Conservation (phyloP, 768 basidiomycete genomes). For the Mycena filopes region DNA sequence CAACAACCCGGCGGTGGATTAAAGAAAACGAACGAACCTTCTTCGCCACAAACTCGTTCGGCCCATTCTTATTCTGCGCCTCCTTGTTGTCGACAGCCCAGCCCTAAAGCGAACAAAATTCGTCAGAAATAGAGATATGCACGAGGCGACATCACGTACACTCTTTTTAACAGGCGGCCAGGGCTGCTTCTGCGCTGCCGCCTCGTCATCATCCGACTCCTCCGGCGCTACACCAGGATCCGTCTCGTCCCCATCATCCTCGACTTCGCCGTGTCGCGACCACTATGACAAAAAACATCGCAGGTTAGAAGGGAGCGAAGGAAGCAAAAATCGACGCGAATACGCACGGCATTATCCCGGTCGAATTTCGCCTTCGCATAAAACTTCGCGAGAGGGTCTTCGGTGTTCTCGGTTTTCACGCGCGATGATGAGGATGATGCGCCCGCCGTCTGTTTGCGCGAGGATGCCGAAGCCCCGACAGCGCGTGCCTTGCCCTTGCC, state of each 20-base stretch:
- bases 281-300: conserved; percentile 41
- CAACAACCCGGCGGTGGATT: too few species aligned
- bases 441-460: too few species aligned
- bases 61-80: conserved; percentile 46
- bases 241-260: conserved; percentile 42
- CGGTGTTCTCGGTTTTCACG: conserved; percentile 18
- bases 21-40: conserved; percentile 55
- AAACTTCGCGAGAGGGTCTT: conserved; percentile 74
- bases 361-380: conserved; percentile 68
- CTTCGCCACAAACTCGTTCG: conserved; percentile 80
- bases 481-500: neutral
- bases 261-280: conserved; percentile 49
- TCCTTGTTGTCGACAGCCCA: conserved; percentile 72
- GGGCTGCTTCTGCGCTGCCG: conserved; percentile 37
- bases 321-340: neutral
- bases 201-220: conserved; percentile 37
- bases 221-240: conserved; percentile 31
- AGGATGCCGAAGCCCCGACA: neutral
- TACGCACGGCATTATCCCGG: conserved; percentile 54
- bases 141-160: conserved; percentile 35
- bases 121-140: conserved; percentile 5
- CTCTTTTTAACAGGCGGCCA: conserved; percentile 41
- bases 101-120: conserved; percentile 52
- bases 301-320: neutral
- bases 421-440: conserved; percentile 21